A percentile compares a stretch with the other conserved stretches of the same genome.
Evolutionary conservation across 2,329 filamentous ascomycete genomes (phyloP).

Genomic region (Hymenoscyphus occultus): DNA sequence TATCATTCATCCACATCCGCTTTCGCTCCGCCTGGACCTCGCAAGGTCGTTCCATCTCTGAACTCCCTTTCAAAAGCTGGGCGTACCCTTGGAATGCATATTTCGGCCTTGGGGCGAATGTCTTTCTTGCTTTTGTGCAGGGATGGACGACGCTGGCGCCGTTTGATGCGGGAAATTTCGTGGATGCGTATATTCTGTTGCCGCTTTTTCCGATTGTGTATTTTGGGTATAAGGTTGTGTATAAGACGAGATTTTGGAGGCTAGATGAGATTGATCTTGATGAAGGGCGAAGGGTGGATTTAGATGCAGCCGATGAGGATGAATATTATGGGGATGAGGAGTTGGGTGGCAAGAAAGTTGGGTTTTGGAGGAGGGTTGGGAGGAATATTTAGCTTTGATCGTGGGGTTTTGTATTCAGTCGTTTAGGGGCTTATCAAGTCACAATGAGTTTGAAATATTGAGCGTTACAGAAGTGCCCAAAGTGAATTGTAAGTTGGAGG

Average conservation of each 20-base stretch:
- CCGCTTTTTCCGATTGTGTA: conserved; percentile 59
- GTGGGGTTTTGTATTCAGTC: not conserved
- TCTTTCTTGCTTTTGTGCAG: conserved; percentile 59
- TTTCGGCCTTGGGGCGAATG: conserved; percentile 54
- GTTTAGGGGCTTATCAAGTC: not conserved
- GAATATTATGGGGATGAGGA: conserved; percentile 13
- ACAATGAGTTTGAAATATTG: not conserved
- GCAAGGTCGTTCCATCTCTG: conserved; percentile 53
- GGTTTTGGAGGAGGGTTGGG: conserved; percentile 3
- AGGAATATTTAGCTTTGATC: conserved; percentile 4
- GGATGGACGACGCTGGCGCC: conserved; percentile 60
- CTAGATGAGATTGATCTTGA: conserved; percentile 54
- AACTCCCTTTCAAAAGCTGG: conserved; percentile 54
- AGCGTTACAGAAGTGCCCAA: not conserved
- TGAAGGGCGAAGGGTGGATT: conserved; percentile 52
- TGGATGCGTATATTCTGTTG: conserved; percentile 61
- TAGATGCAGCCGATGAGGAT: conserved; percentile 41
- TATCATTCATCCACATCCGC: conserved; percentile 68
- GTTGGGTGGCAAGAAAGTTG: not conserved
- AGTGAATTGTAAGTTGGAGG: too few relatives aligned
- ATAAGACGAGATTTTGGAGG: conserved; percentile 50
- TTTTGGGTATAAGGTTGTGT: conserved; percentile 51
- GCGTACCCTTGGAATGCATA: conserved; percentile 58
- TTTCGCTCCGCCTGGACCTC: conserved; percentile 62
- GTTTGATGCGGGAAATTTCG: conserved; percentile 56